Conservation (phyloP, 1,139 yeast species). For the Wickerhamomyces sp. region DNA sequence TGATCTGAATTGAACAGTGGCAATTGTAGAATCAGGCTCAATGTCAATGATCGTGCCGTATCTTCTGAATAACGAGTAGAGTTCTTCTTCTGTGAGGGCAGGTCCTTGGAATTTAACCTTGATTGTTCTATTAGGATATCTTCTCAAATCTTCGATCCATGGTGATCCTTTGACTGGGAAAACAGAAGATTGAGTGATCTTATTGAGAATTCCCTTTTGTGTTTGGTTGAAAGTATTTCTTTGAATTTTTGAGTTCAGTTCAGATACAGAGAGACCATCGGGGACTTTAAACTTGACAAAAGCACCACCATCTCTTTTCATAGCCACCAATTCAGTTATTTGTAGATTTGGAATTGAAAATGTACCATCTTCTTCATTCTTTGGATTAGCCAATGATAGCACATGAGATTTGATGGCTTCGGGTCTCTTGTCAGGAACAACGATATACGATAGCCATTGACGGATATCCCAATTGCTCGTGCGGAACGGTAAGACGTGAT, state of each 20-base stretch:
- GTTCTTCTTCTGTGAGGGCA: slow-evolving; percentile 71
- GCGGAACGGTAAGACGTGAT: slow-evolving; percentile 44
- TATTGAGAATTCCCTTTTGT: slow-evolving; percentile 28
- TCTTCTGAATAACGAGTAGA: slow-evolving; percentile 77
- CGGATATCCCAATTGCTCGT: slow-evolving; percentile 33
- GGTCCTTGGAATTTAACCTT: slow-evolving; percentile 73
- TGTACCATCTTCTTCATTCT: slow-evolving; percentile 22
- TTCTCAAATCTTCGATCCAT: slow-evolving; percentile 89
- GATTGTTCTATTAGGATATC: slow-evolving; percentile 63
- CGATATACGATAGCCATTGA: slow-evolving; percentile 31
- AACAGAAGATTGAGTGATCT: slow-evolving; percentile 39
- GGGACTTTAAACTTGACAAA: slow-evolving; percentile 76
- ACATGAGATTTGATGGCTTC: slow-evolving; percentile 33
- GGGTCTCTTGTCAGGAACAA: slow-evolving; percentile 28
- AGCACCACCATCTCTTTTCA: slow-evolving; percentile 86
- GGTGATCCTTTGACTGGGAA: slow-evolving; percentile 87
- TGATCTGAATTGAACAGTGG: slow-evolving; percentile 45
- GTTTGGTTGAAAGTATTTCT: slow-evolving; percentile 37
- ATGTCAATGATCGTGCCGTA: slow-evolving; percentile 84
- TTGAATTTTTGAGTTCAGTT: slow-evolving; percentile 46
- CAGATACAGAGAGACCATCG: slow-evolving; percentile 38
- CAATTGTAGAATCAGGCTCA: slow-evolving; percentile 45
- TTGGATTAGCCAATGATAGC: slow-evolving; percentile 36
- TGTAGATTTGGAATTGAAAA: slow-evolving; percentile 36
- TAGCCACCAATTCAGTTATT: slow-evolving; percentile 53